phyloP scores from a whole-genome alignment of 148 eudicot genomes.

The Rhododendron ovatum region DNA sequence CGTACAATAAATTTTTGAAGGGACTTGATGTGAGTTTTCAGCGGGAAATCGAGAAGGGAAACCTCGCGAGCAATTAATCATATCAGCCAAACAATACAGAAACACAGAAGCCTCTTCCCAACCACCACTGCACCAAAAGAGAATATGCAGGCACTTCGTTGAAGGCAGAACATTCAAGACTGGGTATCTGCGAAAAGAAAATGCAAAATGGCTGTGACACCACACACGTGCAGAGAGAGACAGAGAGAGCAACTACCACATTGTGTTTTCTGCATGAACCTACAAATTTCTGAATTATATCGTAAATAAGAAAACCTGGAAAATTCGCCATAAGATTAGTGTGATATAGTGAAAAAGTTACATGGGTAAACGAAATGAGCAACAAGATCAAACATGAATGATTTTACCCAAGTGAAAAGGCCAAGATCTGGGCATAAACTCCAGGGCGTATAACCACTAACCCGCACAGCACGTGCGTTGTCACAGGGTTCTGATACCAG shows the following conservation, averaged over 20 bases:
- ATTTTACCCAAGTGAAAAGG: conserved; percentile 74
- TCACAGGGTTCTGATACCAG: conserved; percentile 4
- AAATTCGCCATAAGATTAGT: conserved; percentile 1
- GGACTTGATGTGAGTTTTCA: not conserved
- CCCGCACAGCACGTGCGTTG: conserved; percentile 82
- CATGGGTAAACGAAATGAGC: not conserved
- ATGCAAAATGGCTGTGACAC: not conserved
- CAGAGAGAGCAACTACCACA: conserved; percentile 80
- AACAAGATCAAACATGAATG: not conserved
- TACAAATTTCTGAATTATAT: conserved; percentile 53
- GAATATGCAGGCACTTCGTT: conserved; percentile 87
- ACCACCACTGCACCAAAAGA: conserved; percentile 73
- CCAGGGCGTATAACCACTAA: conserved; percentile 84
- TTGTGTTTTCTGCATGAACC: conserved; percentile 74
- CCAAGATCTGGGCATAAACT: conserved; percentile 76
- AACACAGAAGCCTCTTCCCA: conserved; percentile 88
- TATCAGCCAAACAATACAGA: conserved; percentile 54
- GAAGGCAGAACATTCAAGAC: conserved; percentile 91
- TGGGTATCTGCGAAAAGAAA: conserved; percentile 19
- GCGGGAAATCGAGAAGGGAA: not conserved
- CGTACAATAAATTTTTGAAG: conserved; percentile 7
- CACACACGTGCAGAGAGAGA: conserved; percentile 13
- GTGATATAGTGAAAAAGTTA: not conserved
- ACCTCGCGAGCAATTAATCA: conserved; percentile 84
- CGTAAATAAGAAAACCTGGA: conserved; percentile 53